Percentiles rank a stretch among this genome's conserved stretches.
These are phyloP conservation scores for Clitoria ternatea DNA, from an alignment of 306 rosid species.

Conservation along the genomic window DNA sequence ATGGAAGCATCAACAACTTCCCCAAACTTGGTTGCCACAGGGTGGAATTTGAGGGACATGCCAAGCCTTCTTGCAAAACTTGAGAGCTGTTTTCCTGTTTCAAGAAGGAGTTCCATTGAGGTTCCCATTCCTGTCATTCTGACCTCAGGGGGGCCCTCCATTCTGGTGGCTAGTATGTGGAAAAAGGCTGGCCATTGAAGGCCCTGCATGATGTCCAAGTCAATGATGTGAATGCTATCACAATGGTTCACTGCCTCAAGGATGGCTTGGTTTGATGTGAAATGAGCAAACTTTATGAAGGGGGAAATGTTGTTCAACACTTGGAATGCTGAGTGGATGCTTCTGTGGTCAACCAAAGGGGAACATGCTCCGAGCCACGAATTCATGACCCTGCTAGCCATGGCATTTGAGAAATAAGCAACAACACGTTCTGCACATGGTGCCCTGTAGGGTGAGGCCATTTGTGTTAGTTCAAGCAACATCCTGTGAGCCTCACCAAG, in stretches of 20 bases:
- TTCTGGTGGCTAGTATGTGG: constrained; percentile 64
- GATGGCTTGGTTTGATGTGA: constrained; percentile 86
- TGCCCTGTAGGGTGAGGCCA: constrained; percentile 65
- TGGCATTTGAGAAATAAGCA: constrained; percentile 73
- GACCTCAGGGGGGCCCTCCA: constrained; percentile 60
- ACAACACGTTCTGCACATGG: constrained; percentile 82
- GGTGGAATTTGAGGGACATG: constrained; percentile 58
- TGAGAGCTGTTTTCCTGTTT: constrained; percentile 66
- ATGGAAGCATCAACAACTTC: constrained; percentile 48
- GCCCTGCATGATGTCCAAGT: constrained; percentile 89
- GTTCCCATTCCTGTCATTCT: constrained; percentile 66
- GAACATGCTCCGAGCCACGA: constrained; percentile 60
- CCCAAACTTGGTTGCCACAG: constrained; percentile 48
- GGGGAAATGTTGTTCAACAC: constrained; percentile 72
- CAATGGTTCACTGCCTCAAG: constrained; percentile 61
- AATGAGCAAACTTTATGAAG: constrained; percentile 80
- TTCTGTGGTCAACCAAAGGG: constrained; percentile 54
- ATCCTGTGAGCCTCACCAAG: constrained; percentile 63
- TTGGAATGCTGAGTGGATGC: constrained; percentile 57
- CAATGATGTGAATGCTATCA: constrained; percentile 60
- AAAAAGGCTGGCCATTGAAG: constrained; percentile 91
- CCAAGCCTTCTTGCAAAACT: constrained; percentile 64
- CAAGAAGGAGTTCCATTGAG: constrained; percentile 56
- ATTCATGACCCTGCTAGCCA: constrained; percentile 68
- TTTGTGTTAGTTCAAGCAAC: constrained; percentile 66